Evolutionary conservation across 345 rosid genomes (phyloP), one percentile per base, ranked within the genome.

Genomic region (Salix dunnii): DNA sequence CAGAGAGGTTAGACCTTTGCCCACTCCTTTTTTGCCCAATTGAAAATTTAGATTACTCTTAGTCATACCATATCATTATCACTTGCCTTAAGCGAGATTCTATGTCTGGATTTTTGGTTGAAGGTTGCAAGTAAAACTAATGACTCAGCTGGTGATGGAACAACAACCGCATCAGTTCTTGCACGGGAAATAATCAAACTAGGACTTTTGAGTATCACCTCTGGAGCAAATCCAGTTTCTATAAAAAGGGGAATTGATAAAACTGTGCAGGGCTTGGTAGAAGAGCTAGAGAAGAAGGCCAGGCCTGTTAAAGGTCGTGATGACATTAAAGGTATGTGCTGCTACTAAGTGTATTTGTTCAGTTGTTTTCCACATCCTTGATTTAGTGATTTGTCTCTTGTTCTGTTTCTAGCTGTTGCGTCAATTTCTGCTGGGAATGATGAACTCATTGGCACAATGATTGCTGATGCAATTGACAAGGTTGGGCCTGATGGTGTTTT

Each of bases 401-500:
- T 38, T 62, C 27, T 62, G 17, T 40, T 76, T 55, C 20, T 76
- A 93, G 98, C 99, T 33, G 91, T 96, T 78, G 99, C 99, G 6
- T 12, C 99, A 38, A 92, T 96, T 64, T 96, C 99, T 73, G 90
- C 99, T 82, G 99, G 99, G 80, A 96, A 96, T 77, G 98, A 96
- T 81, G 98, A 96, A 31, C 92, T 96, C 53, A 87, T 96, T 35
- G 99, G 99, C 38, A 76, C 94, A 67, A 96, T 96, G 98, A 82
- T 96, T 80, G 98, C 98, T 72, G 97, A 94, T 87, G 98, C 98
- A 75, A 96, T 96, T 80, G 97, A 96, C 83, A 96, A 94, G 83
- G 99, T 96, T 75, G 99, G 99, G 28, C 97, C 99, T 77, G 99
- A 94, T 85, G 99, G 98, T 84, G 99, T 94, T 75, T 68, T 96